Evolutionary conservation across 2,329 filamentous ascomycete species (phyloP).

Genomic region (Colletotrichum siamense): DNA sequence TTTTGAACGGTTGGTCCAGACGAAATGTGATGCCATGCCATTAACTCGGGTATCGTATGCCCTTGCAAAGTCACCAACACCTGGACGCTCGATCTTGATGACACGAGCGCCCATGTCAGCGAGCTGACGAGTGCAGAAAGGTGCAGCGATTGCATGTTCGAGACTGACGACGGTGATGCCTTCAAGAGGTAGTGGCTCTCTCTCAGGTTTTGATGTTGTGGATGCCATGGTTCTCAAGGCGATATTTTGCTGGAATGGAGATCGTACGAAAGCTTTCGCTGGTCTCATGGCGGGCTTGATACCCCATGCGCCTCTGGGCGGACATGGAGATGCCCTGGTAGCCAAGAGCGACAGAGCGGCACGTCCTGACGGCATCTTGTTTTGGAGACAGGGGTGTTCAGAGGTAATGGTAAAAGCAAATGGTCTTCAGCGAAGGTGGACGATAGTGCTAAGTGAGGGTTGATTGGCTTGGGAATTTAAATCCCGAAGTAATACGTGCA

Average conservation of each 20-base stretch:
- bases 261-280: not conserved
- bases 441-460: not conserved
- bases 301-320: not conserved
- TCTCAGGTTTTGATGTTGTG: not conserved
- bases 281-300: not conserved
- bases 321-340: not conserved
- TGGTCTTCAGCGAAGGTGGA: not conserved
- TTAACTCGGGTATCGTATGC: slow-evolving; percentile 55
- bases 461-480: not conserved
- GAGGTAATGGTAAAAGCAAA: not conserved
- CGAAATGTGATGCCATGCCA: slow-evolving; percentile 57
- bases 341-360: not conserved
- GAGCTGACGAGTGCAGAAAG: slow-evolving; percentile 59
- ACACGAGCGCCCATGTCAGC: slow-evolving; percentile 59
- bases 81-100: slow-evolving; percentile 60
- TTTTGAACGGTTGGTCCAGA: slow-evolving; percentile 62
- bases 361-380: not conserved
- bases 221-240: not conserved
- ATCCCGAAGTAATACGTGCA: not conserved
- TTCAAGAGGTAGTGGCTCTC: slow-evolving; percentile 27
- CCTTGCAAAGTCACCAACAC: slow-evolving; percentile 57
- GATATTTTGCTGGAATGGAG: not conserved
- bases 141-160: slow-evolving; percentile 60
- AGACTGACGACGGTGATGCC: slow-evolving; percentile 57
- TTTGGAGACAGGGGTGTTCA: not conserved